Percentiles rank a stretch among this genome's conserved stretches.
Evolutionary conservation across 768 basidiomycete species (phyloP).

Genomic region (Lyophyllum decastes): DNA sequence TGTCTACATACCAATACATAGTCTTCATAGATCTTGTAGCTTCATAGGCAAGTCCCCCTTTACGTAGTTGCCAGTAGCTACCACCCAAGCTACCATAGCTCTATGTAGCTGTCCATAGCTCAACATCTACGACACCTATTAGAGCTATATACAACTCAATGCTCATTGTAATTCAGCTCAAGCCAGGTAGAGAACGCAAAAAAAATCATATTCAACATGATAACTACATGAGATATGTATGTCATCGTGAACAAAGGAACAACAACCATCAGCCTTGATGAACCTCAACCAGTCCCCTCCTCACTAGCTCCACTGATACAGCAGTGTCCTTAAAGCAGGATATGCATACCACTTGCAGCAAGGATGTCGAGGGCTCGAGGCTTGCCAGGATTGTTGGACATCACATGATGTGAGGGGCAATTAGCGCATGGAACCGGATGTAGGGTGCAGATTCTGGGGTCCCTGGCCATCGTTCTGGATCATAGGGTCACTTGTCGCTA

Average conservation of each 20-base stretch:
- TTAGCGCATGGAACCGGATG: neutral
- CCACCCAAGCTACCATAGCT: neutral
- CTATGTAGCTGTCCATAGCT: neutral
- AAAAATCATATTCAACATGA: neutral
- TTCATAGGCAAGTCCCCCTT: neutral
- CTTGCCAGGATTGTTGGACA: neutral
- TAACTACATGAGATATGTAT: neutral
- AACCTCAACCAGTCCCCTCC: neutral
- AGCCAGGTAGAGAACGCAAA: neutral
- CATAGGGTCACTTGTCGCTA: neutral
- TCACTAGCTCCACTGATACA: neutral
- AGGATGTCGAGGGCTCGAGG: neutral
- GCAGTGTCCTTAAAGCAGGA: neutral
- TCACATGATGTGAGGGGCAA: neutral
- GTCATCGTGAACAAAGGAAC: neutral
- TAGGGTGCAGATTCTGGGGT: neutral
- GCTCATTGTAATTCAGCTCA: neutral
- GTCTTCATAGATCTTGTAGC: neutral
- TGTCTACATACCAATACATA: neutral
- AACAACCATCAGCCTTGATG: neutral
- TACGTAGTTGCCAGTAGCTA: neutral
- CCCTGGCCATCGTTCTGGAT: neutral
- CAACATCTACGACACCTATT: neutral
- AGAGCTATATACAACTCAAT: neutral
- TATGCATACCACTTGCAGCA: neutral